These are phyloP conservation scores for Pezicula radicicola DNA, from an alignment of 2,329 filamentous ascomycete genomes.

Conservation along the genomic window DNA sequence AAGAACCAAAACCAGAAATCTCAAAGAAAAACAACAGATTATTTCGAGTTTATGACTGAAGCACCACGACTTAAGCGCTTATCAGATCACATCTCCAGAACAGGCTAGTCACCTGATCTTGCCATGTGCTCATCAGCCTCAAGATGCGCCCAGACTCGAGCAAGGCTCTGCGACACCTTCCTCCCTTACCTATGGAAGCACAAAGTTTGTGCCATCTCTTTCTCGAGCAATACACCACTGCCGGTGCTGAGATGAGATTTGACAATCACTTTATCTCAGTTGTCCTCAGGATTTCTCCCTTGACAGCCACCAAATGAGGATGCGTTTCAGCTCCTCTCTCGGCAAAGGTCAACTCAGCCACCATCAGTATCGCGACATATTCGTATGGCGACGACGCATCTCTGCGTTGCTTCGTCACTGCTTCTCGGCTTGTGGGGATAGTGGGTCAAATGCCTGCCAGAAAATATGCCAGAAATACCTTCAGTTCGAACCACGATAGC, in stretches of 20 bases:
- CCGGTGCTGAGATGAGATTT: background rate
- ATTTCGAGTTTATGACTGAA: no score
- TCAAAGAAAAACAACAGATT: no score
- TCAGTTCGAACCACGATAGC: background rate
- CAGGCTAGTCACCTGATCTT: no score
- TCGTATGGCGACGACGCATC: background rate
- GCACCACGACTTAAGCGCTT: no score
- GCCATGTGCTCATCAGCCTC: no score
- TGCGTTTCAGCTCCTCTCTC: background rate
- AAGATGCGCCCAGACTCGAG: no score
- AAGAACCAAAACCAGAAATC: no score
- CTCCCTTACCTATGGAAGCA: no score
- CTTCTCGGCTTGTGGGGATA: background rate
- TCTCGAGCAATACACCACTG: no score
- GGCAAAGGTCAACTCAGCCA: background rate
- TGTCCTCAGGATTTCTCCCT: background rate
- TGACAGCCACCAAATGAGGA: background rate
- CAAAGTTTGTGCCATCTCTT: no score
- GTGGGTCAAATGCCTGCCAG: background rate
- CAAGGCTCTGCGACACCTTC: no score
- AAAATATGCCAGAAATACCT: background rate
- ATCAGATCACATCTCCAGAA: no score
- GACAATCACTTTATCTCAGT: background rate
- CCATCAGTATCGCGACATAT: background rate
- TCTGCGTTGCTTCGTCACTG: background rate